These are phyloP conservation scores for Fusarium newnesense DNA, from an alignment of 2,329 filamentous ascomycete genomes.

Conservation along the genomic window DNA sequence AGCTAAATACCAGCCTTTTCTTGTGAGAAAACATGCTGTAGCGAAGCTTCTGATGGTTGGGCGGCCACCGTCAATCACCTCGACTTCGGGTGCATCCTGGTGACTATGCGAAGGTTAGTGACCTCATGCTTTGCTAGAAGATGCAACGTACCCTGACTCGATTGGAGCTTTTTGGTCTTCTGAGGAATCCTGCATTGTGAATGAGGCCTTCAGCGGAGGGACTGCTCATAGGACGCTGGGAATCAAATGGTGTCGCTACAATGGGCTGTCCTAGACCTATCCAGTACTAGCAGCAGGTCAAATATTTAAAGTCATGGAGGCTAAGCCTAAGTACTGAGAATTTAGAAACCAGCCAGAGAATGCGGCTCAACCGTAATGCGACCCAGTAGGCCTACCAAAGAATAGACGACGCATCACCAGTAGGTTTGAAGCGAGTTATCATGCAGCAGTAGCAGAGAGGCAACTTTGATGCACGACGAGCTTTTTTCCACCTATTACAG, in stretches of 20 bases:
- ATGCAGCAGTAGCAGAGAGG: no score
- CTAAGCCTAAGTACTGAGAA: no score
- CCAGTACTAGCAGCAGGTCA: neutral
- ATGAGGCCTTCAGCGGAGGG: no score
- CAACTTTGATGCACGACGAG: no score
- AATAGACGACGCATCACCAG: neutral
- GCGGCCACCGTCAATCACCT: neutral
- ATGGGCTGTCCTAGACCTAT: neutral
- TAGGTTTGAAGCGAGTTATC: no score
- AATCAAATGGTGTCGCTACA: no score
- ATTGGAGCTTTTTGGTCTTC: neutral
- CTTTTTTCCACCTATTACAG: no score
- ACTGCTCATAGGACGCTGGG: no score
- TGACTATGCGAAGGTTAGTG: neutral
- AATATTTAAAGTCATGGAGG: neutral
- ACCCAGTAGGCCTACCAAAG: neutral
- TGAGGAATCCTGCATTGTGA: neutral
- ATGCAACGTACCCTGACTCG: neutral
- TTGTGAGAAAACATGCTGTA: rapidly evolving
- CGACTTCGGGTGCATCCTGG: neutral
- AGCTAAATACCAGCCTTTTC: rapidly evolving
- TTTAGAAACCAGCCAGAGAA: rapidly evolving
- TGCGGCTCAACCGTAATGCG: neutral
- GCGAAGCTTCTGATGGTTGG: neutral
- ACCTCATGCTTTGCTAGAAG: rapidly evolving